phyloP scores from a whole-genome alignment of 2,329 filamentous ascomycete species.

The Coniochaeta sp. region DNA sequence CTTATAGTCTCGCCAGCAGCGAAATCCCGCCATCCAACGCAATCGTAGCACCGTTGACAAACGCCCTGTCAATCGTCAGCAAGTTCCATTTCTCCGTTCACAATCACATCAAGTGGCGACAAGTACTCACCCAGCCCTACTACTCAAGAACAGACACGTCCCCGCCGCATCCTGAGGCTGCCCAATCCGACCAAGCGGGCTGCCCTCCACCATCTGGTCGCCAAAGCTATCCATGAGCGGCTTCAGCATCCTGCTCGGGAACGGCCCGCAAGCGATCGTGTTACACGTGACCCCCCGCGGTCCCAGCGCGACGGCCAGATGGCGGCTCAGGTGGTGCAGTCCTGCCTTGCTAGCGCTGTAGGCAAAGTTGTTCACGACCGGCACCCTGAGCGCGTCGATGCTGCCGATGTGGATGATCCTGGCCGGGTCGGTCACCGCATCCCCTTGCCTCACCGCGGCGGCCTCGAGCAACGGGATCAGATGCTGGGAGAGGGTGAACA shows the following conservation, averaged over 20 bases:
- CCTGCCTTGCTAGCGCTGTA: constrained; percentile 57
- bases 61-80: constrained; percentile 28
- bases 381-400: constrained; percentile 55
- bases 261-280: constrained; percentile 64
- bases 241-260: constrained; percentile 62
- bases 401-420: constrained; percentile 59
- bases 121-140: constrained; percentile 41
- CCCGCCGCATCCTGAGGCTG: constrained; percentile 62
- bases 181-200: constrained; percentile 62
- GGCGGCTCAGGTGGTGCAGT: constrained; percentile 53
- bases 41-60: constrained; percentile 58
- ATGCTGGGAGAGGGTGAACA: constrained; percentile 58
- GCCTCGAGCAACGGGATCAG: constrained; percentile 51
- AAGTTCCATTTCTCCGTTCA: constrained; percentile 1
- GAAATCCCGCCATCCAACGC: constrained; percentile 51
- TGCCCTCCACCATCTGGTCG: constrained; percentile 45
- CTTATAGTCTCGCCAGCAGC: constrained; percentile 36
- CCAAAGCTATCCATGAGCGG: constrained; percentile 48
- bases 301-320: constrained; percentile 53
- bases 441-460: constrained; percentile 19
- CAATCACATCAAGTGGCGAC: constrained; percentile 14
- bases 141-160: constrained; percentile 61
- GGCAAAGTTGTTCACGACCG: constrained; percentile 49
- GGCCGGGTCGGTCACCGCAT: constrained; percentile 33
- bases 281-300: constrained; percentile 56